Evolutionary conservation across 176 grass and related monocot genomes (phyloP).

Genomic region (Poa pratensis): DNA sequence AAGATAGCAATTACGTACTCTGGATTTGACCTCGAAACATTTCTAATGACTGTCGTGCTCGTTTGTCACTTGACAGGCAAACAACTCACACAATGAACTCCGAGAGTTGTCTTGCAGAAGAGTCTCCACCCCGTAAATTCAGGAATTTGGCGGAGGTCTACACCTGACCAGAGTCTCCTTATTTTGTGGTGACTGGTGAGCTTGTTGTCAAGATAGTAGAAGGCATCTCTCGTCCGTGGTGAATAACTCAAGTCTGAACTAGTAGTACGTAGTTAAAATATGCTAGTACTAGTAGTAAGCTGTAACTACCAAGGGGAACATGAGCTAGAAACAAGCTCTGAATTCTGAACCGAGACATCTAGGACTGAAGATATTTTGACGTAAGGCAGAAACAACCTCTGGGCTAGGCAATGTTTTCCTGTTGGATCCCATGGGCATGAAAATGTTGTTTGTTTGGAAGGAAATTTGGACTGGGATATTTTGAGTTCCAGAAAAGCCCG

Average conservation of each 20-base stretch:
- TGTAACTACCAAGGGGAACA: background rate
- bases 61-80: constrained; percentile 9
- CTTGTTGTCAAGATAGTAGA: background rate
- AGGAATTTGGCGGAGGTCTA: background rate
- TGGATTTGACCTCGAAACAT: background rate
- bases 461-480: background rate
- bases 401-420: background rate
- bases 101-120: background rate
- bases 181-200: background rate
- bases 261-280: background rate
- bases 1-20: no score
- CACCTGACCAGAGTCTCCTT: background rate
- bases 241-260: background rate
- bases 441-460: background rate
- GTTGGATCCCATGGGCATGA: background rate
- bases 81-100: background rate
- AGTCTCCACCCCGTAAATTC: background rate
- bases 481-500: background rate
- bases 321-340: constrained; percentile 4
- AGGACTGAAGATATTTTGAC: constrained; percentile 9
- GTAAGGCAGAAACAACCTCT: background rate
- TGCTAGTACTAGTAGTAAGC: background rate
- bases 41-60: background rate
- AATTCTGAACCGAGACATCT: background rate
- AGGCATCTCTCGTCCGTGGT: background rate